Conservation (phyloP, 2,329 filamentous ascomycete genomes). For the Aspergillus brunneoviolaceus region DNA sequence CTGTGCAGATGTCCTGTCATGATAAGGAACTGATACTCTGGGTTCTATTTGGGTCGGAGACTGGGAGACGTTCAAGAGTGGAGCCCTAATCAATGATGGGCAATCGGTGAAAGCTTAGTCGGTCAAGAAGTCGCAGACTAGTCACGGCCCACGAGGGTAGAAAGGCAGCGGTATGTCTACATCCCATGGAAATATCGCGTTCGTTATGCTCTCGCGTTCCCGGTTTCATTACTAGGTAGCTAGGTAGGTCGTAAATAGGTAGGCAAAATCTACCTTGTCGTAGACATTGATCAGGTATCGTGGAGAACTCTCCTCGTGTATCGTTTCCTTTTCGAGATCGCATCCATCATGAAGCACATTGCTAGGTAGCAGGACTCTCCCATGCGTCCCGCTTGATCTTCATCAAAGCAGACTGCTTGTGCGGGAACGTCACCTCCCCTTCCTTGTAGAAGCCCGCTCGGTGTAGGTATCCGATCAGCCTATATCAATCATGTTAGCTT, state of each 20-base stretch:
- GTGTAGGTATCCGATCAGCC: constrained; percentile 69
- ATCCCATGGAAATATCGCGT: too few relatives aligned
- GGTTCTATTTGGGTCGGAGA: too few relatives aligned
- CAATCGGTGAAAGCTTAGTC: neutral
- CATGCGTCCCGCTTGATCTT: constrained; percentile 77
- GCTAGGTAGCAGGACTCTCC: constrained; percentile 64
- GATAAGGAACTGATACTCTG: neutral
- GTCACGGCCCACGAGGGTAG: too few relatives aligned
- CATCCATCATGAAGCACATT: neutral
- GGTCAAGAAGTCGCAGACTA: too few relatives aligned
- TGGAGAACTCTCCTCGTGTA: neutral
- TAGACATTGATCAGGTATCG: neutral
- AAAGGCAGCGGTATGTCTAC: too few relatives aligned
- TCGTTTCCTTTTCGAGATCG: neutral
- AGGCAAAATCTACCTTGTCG: too few relatives aligned
- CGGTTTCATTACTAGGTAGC: neutral
- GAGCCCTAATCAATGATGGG: too few relatives aligned
- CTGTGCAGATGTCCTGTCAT: neutral
- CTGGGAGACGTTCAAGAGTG: too few relatives aligned
- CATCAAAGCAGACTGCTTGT: constrained; percentile 89
- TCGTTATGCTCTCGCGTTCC: too few relatives aligned
- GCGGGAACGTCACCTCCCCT: constrained; percentile 79
- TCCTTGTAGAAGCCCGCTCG: constrained; percentile 80
- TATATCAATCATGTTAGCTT: constrained; percentile 44
- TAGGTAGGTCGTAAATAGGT: neutral